Base-by-base conservation (phyloP, 805 yeast species). In the Candida chilensis region DNA sequence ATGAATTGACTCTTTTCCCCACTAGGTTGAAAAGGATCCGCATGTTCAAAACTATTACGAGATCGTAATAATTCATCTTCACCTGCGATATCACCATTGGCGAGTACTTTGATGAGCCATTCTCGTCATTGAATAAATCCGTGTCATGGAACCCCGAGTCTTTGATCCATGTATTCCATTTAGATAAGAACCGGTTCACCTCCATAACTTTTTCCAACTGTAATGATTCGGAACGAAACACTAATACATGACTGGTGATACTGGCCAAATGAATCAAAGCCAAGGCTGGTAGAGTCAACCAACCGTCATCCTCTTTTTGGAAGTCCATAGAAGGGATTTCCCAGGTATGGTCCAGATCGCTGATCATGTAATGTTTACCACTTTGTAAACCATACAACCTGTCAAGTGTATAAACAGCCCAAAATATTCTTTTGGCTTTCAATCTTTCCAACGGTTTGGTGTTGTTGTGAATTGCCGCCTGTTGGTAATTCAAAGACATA, bases 341-440 rank as follows among this genome's bases (percentile, higher is more conserved):
- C 4, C 60, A 41, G n/a, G 47, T 43, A 15, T 63, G 47, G 30
- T 64, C 70, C 10, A 46, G 47, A 15, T 57, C 65, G 12, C 44
- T 37, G 20, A 54, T 47, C 18, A 52, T 56, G 44, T 50, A 53
- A 28, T 55, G 51, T 27, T 73, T 50, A 1, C 80, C 82, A 22
- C 62, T 57, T 34, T 72, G 79, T 25, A 73, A 49, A 4, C 71
- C 71, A 35, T 71, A 46, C 11, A 73, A 35, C 35, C 74, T 56
- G 40, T 76, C 84, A 52, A 70, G 53, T 1, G 71, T 60, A 39
- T 64, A 76, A 5, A 67, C 69, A 14, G 64, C 37, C 74, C 78
- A 74, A 42, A 70, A 76, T 1, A 74, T 60, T 29, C 79, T 53
- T 39, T 55, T 55, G 1, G 71, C 64, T 41, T 74, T 74, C 9